Conservation (phyloP, 352 stramenopile genomes). For the Globisporangium solare region DNA sequence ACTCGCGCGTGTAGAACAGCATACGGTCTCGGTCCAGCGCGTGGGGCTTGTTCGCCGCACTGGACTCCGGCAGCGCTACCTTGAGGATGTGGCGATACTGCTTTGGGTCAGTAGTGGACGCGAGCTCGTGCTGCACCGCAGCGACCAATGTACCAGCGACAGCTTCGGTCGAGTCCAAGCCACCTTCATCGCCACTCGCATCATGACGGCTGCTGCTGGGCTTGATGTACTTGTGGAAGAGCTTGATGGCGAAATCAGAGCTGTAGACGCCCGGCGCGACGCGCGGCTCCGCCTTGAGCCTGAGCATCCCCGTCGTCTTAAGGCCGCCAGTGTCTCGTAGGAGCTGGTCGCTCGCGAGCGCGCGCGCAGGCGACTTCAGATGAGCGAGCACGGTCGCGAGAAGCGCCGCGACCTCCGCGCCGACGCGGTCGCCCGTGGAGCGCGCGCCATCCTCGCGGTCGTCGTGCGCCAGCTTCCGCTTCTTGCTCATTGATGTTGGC, state of each 20-base stretch:
- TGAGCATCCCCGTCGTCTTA: not conserved
- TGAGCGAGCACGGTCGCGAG: too few species aligned
- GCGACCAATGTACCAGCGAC: not conserved
- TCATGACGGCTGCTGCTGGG: not conserved
- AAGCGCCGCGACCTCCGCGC: too few species aligned
- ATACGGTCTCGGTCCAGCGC: constrained; percentile 34
- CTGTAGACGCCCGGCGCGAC: constrained; percentile 2
- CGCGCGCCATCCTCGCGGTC: too few species aligned
- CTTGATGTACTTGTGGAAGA: constrained; percentile 16
- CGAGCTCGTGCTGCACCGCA: constrained; percentile 5
- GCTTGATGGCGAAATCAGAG: constrained; percentile 14
- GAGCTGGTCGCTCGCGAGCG: too few species aligned
- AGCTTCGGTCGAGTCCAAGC: not conserved
- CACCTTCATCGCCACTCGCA: not conserved
- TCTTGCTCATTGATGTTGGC: too few species aligned
- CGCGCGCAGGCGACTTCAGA: too few species aligned
- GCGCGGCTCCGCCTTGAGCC: constrained; percentile 12
- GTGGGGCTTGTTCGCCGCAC: constrained; percentile 8
- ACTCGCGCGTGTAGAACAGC: constrained; percentile 40
- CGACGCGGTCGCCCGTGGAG: too few species aligned
- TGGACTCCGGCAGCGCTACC: constrained; percentile 21
- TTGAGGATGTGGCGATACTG: constrained; percentile 24
- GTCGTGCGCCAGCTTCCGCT: too few species aligned
- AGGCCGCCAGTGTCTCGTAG: too few species aligned
- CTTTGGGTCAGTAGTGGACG: not conserved